These are phyloP conservation scores for Ceratocystiopsis minuta DNA, from an alignment of 2,329 filamentous ascomycete genomes.

Conservation along the genomic window DNA sequence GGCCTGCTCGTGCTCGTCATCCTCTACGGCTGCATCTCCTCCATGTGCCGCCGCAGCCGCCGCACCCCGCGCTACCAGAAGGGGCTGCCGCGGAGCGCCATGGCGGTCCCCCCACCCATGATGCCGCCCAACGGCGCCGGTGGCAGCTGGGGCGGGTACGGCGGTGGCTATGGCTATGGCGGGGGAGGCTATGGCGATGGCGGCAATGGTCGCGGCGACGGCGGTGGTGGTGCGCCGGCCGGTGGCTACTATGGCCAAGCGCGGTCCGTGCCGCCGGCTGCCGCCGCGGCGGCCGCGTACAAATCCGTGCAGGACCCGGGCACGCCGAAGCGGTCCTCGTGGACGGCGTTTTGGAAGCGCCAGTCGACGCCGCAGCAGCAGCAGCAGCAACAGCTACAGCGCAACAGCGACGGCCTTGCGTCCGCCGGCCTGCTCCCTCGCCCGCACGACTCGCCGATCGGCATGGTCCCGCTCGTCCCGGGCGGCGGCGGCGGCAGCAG, in stretches of 20 bases:
- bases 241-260: too few species aligned
- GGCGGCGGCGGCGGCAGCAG: too few species aligned
- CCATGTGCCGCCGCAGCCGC: constrained; percentile 28
- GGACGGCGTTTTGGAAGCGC: constrained; percentile 1
- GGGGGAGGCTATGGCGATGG: too few species aligned
- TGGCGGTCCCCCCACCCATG: background rate
- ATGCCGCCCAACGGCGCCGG: too few species aligned
- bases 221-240: background rate
- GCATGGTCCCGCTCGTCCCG: too few species aligned
- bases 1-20: constrained; percentile 55
- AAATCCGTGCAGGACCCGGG: background rate
- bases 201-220: background rate
- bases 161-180: background rate
- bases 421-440: too few species aligned
- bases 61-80: constrained; percentile 1
- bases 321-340: background rate
- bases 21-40: constrained; percentile 48
- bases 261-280: too few species aligned
- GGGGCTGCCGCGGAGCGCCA: constrained; percentile 1
- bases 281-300: too few species aligned
- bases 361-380: background rate
- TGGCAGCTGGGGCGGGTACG: too few species aligned
- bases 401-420: too few species aligned
- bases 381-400: background rate
- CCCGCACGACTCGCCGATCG: too few species aligned